Evolutionary conservation across 805 yeast genomes (phyloP).

Genomic region (Candida vaughaniae): DNA sequence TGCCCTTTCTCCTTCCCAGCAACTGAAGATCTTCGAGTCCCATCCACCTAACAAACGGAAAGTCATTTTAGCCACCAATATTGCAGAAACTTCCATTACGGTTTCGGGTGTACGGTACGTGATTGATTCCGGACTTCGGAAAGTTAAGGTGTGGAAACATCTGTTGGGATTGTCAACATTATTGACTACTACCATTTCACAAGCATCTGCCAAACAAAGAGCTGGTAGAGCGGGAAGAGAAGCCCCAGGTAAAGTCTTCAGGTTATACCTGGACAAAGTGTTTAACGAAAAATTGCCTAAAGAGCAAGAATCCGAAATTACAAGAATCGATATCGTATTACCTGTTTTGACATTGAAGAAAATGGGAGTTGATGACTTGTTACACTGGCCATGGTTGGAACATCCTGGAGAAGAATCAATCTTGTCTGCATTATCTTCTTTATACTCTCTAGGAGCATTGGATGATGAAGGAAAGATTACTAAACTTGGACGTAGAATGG

Average conservation of each 20-base stretch:
- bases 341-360: constrained; percentile 83
- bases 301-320: constrained; percentile 92
- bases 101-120: constrained; percentile 93
- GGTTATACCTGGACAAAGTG: constrained; percentile 76
- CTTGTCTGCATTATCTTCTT: constrained; percentile 70
- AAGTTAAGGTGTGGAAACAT: constrained; percentile 94
- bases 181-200: constrained; percentile 87
- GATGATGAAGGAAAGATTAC: constrained; percentile 78
- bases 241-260: constrained; percentile 78
- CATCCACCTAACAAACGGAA: constrained; percentile 70
- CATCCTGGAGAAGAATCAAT: constrained; percentile 81
- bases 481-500: constrained; percentile 78
- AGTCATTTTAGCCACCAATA: constrained; percentile 88
- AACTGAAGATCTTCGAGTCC: constrained; percentile 72
- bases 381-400: constrained; percentile 91
- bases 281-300: constrained; percentile 55
- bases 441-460: constrained; percentile 77
- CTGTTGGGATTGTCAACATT: constrained; percentile 90
- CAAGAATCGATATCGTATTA: constrained; percentile 79
- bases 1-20: constrained; percentile 83
- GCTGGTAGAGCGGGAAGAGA: constrained; percentile 92
- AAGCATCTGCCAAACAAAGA: constrained; percentile 70
- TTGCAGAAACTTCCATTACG: constrained; percentile 97
- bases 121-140: constrained; percentile 87
- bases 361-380: constrained; percentile 77